phyloP scores from a whole-genome alignment of 2,329 filamentous ascomycete species.

The Colletotrichum caudatum region DNA sequence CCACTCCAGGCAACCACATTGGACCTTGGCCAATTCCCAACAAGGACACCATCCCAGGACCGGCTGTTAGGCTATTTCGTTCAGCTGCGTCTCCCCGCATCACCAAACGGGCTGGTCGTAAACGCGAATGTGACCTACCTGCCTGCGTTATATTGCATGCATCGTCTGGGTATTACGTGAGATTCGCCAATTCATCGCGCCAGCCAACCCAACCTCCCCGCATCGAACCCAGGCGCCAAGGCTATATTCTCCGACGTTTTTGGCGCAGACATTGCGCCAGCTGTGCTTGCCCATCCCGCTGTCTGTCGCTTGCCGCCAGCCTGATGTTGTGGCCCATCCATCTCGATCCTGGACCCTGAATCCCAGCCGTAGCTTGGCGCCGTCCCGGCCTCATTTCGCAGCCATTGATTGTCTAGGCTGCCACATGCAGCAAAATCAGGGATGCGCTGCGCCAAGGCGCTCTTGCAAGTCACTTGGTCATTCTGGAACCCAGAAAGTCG shows the following conservation, averaged over 20 bases:
- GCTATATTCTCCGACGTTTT: neutral
- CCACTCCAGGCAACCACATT: conserved; percentile 1
- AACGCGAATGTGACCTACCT: neutral
- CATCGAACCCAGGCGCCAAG: neutral
- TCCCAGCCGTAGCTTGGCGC: neutral
- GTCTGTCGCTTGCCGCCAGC: neutral
- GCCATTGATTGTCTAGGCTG: neutral
- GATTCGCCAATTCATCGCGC: conserved; percentile 26
- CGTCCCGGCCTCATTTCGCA: neutral
- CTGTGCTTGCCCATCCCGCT: neutral
- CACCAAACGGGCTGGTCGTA: conserved; percentile 23
- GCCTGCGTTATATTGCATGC: conserved; percentile 12
- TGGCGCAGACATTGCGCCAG: neutral
- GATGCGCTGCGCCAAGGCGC: neutral
- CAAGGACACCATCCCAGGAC: neutral
- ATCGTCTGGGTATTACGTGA: conserved; percentile 31
- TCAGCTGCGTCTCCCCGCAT: neutral
- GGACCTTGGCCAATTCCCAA: neutral
- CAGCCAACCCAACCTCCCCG: neutral
- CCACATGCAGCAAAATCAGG: neutral
- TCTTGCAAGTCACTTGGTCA: conserved; percentile 5
- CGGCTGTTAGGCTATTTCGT: neutral
- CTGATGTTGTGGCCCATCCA: conserved; percentile 2
- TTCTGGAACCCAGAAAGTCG: neutral
- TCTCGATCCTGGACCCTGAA: conserved; percentile 17